Evolutionary conservation across 1,139 yeast species (phyloP).

Genomic region (Suhomyces terraborum): DNA sequence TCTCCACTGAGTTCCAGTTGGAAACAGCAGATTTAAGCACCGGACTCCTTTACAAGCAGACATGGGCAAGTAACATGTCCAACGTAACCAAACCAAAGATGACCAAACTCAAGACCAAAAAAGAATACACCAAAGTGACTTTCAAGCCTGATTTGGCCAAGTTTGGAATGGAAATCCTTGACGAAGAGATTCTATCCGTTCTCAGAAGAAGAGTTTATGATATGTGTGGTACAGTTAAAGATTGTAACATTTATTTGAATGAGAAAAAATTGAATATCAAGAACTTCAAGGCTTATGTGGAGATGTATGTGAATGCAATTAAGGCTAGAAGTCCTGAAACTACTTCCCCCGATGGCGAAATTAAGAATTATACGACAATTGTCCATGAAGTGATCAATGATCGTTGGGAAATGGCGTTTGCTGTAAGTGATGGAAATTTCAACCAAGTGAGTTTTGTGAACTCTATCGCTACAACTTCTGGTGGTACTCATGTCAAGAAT

Average conservation of each 20-base stretch:
- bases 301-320: slow-evolving; percentile 80
- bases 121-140: slow-evolving; percentile 83
- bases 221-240: slow-evolving; percentile 91
- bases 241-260: slow-evolving; percentile 76
- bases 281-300: slow-evolving; percentile 85
- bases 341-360: slow-evolving; percentile 26
- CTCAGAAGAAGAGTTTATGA: slow-evolving; percentile 93
- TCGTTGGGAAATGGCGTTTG: slow-evolving; percentile 96
- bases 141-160: slow-evolving; percentile 86
- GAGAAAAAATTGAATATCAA: slow-evolving; percentile 69
- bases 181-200: slow-evolving; percentile 80
- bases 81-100: slow-evolving; percentile 76
- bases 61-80: slow-evolving; percentile 88
- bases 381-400: slow-evolving; percentile 72
- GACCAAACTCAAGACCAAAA: slow-evolving; percentile 55
- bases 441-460: slow-evolving; percentile 96
- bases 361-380: slow-evolving; percentile 52
- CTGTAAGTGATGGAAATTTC: slow-evolving; percentile 86
- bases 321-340: slow-evolving; percentile 37
- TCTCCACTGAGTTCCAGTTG: slow-evolving; percentile 80
- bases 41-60: slow-evolving; percentile 69
- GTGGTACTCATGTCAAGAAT: slow-evolving; percentile 94
- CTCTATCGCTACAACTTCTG: slow-evolving; percentile 95
- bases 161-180: slow-evolving; percentile 81
- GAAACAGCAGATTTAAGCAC: slow-evolving; percentile 84